These are phyloP conservation scores for Cyathus striatus DNA, from an alignment of 768 basidiomycete species.

Conservation along the genomic window DNA sequence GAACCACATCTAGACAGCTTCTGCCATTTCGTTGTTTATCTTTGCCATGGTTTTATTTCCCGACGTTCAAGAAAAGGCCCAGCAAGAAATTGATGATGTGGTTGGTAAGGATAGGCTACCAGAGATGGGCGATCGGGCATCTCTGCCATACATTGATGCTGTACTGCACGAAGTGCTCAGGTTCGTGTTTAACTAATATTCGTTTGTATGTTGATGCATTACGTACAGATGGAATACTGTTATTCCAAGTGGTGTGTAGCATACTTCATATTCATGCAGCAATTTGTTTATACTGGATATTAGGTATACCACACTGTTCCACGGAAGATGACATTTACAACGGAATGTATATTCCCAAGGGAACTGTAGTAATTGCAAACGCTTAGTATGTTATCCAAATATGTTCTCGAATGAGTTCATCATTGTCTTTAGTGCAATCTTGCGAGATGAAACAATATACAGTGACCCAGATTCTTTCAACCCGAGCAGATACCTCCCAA, in stretches of 20 bases:
- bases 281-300: constrained; percentile 2
- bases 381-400: constrained; percentile 9
- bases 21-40: constrained; percentile 11
- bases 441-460: constrained; percentile 14
- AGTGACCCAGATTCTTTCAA: constrained; percentile 15
- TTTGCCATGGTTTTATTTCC: constrained; percentile 25
- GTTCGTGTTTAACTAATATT: not conserved
- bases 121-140: constrained; percentile 13
- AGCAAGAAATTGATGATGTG: constrained; percentile 22
- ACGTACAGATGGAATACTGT: not conserved
- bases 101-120: constrained; percentile 22
- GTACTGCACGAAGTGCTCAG: constrained; percentile 4
- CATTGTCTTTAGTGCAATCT: constrained; percentile 13
- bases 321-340: constrained; percentile 26
- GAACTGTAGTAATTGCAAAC: constrained; percentile 18
- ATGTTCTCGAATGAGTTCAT: not conserved
- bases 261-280: constrained; percentile 4
- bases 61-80: constrained; percentile 21
- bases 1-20: not conserved
- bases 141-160: constrained; percentile 15
- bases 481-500: constrained; percentile 18
- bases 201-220: not conserved
- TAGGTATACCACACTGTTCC: constrained; percentile 23
- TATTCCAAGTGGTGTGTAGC: constrained; percentile 6
- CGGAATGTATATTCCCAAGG: constrained; percentile 28